Evolutionary conservation across 2,329 filamentous ascomycete species (phyloP).

Genomic region (Fusarium decemcellulare): DNA sequence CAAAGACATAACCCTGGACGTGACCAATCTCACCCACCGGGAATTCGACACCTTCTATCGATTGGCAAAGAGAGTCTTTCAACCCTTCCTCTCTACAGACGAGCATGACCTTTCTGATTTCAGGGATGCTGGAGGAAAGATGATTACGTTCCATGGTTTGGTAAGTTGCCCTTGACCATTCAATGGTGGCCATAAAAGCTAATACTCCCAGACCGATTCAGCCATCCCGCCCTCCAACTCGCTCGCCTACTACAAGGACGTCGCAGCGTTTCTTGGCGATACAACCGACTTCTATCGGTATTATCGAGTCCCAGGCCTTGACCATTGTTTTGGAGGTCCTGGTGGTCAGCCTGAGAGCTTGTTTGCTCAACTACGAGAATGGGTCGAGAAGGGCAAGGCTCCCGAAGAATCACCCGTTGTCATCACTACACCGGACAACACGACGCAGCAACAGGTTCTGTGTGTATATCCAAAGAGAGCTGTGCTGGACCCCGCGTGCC

Average conservation of each 20-base stretch:
- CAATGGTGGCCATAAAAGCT: neutral
- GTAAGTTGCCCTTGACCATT: slow-evolving; percentile 3
- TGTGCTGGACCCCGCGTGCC: slow-evolving; percentile 40
- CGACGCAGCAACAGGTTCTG: slow-evolving; percentile 51
- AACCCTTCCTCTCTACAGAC: slow-evolving; percentile 10
- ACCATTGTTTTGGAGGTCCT: slow-evolving; percentile 50
- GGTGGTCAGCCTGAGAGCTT: slow-evolving; percentile 35
- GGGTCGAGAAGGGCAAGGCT: slow-evolving; percentile 50
- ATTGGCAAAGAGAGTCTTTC: neutral
- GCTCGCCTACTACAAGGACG: slow-evolving; percentile 48
- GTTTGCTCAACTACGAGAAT: slow-evolving; percentile 45
- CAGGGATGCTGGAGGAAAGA: slow-evolving; percentile 24
- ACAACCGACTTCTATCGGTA: slow-evolving; percentile 51
- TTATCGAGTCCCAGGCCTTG: slow-evolving; percentile 52
- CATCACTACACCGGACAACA: slow-evolving; percentile 14
- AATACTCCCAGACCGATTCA: slow-evolving; percentile 31
- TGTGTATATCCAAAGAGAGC: slow-evolving; percentile 53
- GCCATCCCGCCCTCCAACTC: slow-evolving; percentile 32
- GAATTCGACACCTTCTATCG: slow-evolving; percentile 18
- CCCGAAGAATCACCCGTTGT: slow-evolving; percentile 37
- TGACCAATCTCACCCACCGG: neutral
- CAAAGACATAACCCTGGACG: neutral
- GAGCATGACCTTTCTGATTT: slow-evolving; percentile 28
- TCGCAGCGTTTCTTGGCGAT: slow-evolving; percentile 28
- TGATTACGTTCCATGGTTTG: slow-evolving; percentile 31